Base-by-base conservation (phyloP, 805 yeast genomes). In the Candida argentea region DNA sequence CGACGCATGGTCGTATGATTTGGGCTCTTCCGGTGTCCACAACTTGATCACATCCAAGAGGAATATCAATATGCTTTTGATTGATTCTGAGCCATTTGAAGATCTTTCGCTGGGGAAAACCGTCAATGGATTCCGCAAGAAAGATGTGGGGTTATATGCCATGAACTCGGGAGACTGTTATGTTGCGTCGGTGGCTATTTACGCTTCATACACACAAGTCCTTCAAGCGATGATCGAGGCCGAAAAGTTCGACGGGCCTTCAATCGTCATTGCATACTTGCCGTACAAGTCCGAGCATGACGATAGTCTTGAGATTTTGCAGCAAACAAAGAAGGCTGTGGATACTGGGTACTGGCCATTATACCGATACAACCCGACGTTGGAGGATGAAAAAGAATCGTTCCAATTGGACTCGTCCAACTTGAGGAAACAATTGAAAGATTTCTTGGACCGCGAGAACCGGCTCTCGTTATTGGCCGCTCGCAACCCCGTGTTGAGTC, bases 281-380 rank as follows among this genome's bases (percentile, higher is more conserved):
- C 97, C 97, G 23, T 76, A 78, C 52, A 48, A 61, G 26, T 52
- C 63, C 13, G 89, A 81, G 46, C 63, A 60, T 31, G 79, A 77
- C 37, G 61, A 75, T 36, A 78, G 93, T 22, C 60, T 89, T 40
- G 70, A 75, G 15, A 73, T 87, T 25, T 65, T 89, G 43, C 77
- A 81, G 50, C 91, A 83, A 50, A 87, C 96, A 19, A 89, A 89
- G 55, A 61, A 59, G 37, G 89, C 95, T 14, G 94, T 89, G 25
- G 95, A 84, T 44, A 64, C 86, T 19, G 97, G 97, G n/a, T 79
- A 80, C 60, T 86, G 96, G 94, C 97, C 97, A 26, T 67, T 89
- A 36, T 89, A 87, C 61, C 69, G 95, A 50, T 89, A 69, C 58
- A 69, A 84, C 42, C 95, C 96, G 31, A 38, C 52, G 6, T 52